Conservation (phyloP, 805 yeast species). For the Saccharomycopsis capsularis region DNA sequence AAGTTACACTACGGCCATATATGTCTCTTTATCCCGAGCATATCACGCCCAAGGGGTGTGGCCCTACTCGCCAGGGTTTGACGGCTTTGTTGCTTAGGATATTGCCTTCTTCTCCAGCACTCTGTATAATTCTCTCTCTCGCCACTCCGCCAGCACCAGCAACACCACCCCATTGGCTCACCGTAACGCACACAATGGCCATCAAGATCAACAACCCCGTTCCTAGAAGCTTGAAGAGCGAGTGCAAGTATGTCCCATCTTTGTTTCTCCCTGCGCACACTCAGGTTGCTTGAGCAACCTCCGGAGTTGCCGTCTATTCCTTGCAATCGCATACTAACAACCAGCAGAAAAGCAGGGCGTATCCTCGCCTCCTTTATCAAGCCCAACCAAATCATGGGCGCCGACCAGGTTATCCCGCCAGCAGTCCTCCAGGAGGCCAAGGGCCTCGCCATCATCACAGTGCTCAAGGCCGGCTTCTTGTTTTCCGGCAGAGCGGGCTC, state of each 20-base stretch:
- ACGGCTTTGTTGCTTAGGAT: no score
- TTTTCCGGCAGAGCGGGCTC: conserved; percentile 98
- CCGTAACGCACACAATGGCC: conserved; percentile 42
- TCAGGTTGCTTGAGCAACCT: not conserved
- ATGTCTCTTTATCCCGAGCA: no score
- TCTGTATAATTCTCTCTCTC: not conserved
- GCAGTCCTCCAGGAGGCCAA: conserved; percentile 80
- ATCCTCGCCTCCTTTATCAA: conserved; percentile 83
- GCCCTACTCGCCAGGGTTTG: no score
- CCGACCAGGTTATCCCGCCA: conserved; percentile 86
- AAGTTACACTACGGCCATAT: no score
- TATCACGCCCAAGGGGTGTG: no score
- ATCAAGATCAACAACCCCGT: conserved; percentile 75
- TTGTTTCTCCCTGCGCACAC: not conserved
- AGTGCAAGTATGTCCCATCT: conserved; percentile 58
- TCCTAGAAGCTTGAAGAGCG: conserved; percentile 83
- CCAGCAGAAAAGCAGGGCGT: conserved; percentile 79
- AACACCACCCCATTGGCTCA: no score
- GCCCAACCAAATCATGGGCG: conserved; percentile 90
- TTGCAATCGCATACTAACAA: conserved; percentile 1
- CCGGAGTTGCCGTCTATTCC: not conserved
- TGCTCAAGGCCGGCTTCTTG: conserved; percentile 92
- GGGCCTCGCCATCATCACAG: conserved; percentile 88
- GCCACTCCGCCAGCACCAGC: no score
- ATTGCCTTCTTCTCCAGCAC: not conserved